Evolutionary conservation across 331 rosid species (phyloP), one percentile per base, ranked within the genome.

Genomic region (Malus hybrid): DNA sequence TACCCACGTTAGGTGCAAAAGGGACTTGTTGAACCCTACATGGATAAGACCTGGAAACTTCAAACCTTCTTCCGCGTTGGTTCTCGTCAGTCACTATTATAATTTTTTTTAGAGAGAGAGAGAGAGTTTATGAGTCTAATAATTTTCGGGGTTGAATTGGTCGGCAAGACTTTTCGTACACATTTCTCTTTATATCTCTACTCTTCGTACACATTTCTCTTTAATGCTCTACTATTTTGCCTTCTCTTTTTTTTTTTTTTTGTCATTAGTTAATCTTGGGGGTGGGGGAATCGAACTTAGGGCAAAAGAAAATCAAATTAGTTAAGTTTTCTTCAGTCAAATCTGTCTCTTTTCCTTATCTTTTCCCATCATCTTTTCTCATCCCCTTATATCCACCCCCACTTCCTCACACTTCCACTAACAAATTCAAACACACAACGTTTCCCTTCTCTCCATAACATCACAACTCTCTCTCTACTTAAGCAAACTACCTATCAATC

Each of bases 41-140:
- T n/a, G 46, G 53, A 75, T 75, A 58, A 60, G 70, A 66, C 83
- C 32, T 42, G 77, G 95, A 87, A 87, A 78, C 73, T 91, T 87
- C 94, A 52, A 19, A 30, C 42, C 72, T 70, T 80, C 34, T 86
- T 89, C 93, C 89, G 81, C 87, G 97, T 84, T 77, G 70, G 62
- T 87, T 1, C 91, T 81, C 73, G 66, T 63, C 70, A 67, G n/a
- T n/a, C 24, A 16, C 52, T 8, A 22, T 10, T 26, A 7, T 36
- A 30, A 12, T 9, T 20, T 53, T 3, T 8, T 39, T 39, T 62
- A 34, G 42, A 33, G 39, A 36, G 42, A 36, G 42, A 39, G 44
- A 39, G 46, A 39, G 46, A 39, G 46, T 36, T 36, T 36, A 28
- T 44, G 82, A 39, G 64, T 61, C 4, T 11, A 11, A 26, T 0